These are phyloP conservation scores for Papilionanthe hybrid DNA, from an alignment of 116 monocot genomes.

Conservation along the genomic window DNA sequence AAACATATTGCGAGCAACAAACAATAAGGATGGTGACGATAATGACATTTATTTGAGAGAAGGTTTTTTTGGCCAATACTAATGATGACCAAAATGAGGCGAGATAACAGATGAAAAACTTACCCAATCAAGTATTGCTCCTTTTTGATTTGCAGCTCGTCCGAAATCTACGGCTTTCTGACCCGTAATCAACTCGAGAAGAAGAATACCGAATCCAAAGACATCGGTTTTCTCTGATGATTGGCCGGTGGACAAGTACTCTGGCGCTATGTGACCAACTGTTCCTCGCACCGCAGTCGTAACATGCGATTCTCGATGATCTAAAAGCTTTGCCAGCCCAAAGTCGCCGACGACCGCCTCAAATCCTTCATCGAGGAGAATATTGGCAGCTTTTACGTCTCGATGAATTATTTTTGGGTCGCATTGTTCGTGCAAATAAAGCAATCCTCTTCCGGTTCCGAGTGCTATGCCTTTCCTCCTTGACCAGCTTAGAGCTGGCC, in stretches of 20 bases:
- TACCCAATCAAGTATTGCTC: constrained; percentile 44
- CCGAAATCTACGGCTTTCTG: constrained; percentile 32
- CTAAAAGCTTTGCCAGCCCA: constrained; percentile 45
- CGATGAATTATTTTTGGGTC: constrained; percentile 54
- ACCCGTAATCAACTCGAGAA: constrained; percentile 43
- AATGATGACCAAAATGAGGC: background rate
- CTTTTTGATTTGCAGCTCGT: constrained; percentile 22
- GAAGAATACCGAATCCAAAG: constrained; percentile 45
- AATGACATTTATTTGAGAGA: background rate
- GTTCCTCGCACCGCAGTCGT: constrained; percentile 24
- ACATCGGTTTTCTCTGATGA: constrained; percentile 58
- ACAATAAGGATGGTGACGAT: background rate
- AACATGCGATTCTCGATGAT: constrained; percentile 23
- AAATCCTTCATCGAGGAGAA: constrained; percentile 40
- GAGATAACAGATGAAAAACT: background rate
- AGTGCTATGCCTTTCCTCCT: constrained; percentile 42
- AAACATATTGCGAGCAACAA: background rate
- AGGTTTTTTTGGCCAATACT: background rate
- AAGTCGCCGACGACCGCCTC: constrained; percentile 47
- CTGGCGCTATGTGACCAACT: constrained; percentile 26
- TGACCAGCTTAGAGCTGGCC: constrained; percentile 37
- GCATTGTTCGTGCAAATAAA: constrained; percentile 53
- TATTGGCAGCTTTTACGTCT: constrained; percentile 52
- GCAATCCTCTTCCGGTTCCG: constrained; percentile 40
- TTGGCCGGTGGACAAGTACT: constrained; percentile 46